These are phyloP conservation scores for Bolboschoenus planiculmis DNA, from an alignment of 176 grass and related monocot species.

Conservation along the genomic window DNA sequence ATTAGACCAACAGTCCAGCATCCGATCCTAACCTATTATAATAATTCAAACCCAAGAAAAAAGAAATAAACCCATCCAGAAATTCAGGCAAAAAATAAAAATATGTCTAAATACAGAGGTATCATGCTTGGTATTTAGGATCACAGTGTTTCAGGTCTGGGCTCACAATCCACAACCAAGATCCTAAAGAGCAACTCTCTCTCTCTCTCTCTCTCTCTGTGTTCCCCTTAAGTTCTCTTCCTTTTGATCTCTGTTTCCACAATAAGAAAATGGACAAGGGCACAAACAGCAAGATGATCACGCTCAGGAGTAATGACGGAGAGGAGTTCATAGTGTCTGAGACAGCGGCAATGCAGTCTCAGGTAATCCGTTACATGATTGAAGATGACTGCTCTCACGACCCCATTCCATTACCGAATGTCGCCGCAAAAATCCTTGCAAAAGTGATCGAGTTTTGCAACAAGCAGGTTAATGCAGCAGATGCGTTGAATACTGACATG, in stretches of 20 bases:
- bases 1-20: too few relatives aligned
- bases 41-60: too few relatives aligned
- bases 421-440: neutral
- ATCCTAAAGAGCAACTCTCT: neutral
- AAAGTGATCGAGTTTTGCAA: neutral
- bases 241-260: neutral
- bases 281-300: constrained; percentile 1
- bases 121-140: neutral
- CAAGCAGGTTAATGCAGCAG: neutral
- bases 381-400: constrained; percentile 28
- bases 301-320: constrained; percentile 21
- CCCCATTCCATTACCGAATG: neutral
- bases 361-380: constrained; percentile 25
- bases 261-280: neutral
- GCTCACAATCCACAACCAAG: neutral
- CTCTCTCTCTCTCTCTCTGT: too few relatives aligned
- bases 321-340: constrained; percentile 13
- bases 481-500: neutral
- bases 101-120: neutral
- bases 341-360: constrained; percentile 19
- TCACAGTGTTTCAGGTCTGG: neutral
- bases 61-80: too few relatives aligned
- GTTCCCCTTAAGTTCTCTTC: neutral
- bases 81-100: too few relatives aligned
- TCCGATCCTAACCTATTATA: too few relatives aligned